Percentiles rank a stretch among this genome's conserved stretches.
Evolutionary conservation across 129 eudicot species (phyloP).

Genomic region (Flaveria linearis): DNA sequence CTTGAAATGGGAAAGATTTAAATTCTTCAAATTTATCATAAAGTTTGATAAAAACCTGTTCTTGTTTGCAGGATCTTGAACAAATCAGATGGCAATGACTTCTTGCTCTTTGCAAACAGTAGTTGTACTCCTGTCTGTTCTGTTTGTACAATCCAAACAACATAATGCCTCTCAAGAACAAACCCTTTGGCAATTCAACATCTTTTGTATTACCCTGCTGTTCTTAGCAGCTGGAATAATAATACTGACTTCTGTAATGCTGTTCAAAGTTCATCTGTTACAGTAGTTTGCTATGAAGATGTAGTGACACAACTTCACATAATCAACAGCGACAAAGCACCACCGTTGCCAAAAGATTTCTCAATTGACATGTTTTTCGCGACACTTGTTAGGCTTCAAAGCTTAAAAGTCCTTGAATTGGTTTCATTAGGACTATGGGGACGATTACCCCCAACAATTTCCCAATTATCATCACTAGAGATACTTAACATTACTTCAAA

Average conservation of each 20-base stretch:
- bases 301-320: constrained; percentile 80
- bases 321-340: constrained; percentile 43
- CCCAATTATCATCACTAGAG: constrained; percentile 60
- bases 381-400: constrained; percentile 55
- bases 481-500: constrained; percentile 75
- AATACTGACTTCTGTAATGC: constrained; percentile 65
- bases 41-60: constrained; percentile 16
- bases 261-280: constrained; percentile 54
- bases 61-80: constrained; percentile 34
- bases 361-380: constrained; percentile 59
- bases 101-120: constrained; percentile 10
- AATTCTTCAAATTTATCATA: constrained; percentile 19
- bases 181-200: constrained; percentile 60
- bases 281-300: constrained; percentile 75
- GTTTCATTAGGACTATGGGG: constrained; percentile 96
- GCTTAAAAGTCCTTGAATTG: constrained; percentile 76
- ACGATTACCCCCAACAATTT: constrained; percentile 49
- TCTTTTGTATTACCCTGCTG: constrained; percentile 54
- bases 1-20: constrained; percentile 18
- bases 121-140: constrained; percentile 37
- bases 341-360: constrained; percentile 70
- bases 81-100: constrained; percentile 40
- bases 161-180: constrained; percentile 61
- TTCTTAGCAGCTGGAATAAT: constrained; percentile 58
- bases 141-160: constrained; percentile 43